phyloP scores from a whole-genome alignment of 2,329 filamentous ascomycete species.

The Cladosporium sp. region DNA sequence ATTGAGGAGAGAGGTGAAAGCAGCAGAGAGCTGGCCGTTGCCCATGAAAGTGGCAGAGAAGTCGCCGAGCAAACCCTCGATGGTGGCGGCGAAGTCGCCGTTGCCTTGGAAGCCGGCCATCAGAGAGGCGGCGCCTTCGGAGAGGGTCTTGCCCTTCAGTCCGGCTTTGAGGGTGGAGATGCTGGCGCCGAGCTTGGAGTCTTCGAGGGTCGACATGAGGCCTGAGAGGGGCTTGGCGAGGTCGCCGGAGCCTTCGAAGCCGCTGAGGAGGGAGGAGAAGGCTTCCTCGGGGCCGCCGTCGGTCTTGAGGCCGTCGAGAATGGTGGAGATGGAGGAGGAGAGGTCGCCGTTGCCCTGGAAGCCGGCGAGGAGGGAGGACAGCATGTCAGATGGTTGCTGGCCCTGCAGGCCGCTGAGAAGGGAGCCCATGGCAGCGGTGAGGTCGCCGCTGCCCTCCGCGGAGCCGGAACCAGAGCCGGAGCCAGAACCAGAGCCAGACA shows the following conservation, averaged over 20 bases:
- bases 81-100: background rate
- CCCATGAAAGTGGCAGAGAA: background rate
- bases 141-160: background rate
- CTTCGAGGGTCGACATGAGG: background rate
- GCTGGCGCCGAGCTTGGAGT: background rate
- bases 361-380: background rate
- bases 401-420: background rate
- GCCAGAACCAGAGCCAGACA: background rate
- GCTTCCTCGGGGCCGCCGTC: background rate
- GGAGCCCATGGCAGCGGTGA: background rate
- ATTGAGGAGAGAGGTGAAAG: background rate
- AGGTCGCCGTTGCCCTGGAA: background rate
- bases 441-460: background rate
- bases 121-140: background rate
- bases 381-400: background rate
- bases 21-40: background rate
- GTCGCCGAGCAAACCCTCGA: background rate
- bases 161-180: background rate
- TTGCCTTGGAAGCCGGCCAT: background rate
- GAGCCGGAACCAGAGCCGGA: background rate
- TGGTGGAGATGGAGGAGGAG: background rate
- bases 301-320: background rate
- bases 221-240: background rate
- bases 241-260: background rate
- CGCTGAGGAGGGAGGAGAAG: background rate